Evolutionary conservation across 225 moss, liverwort and hornwort genomes (phyloP), one percentile per base, ranked within the genome.

Genomic region (Antitrichia curtipendula): DNA sequence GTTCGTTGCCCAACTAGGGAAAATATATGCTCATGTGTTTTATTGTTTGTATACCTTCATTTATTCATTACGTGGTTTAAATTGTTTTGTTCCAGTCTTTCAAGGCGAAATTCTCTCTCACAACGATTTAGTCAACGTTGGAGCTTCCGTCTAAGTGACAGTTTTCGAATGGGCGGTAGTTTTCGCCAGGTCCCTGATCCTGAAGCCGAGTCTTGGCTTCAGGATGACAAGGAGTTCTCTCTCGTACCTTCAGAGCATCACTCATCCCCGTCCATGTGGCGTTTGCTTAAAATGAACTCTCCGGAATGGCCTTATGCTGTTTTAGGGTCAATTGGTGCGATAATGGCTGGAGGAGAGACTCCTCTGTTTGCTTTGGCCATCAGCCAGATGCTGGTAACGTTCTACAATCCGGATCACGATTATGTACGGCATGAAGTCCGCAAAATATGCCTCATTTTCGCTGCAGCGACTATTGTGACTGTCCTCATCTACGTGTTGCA

Each of bases 231-330:
- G 28, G 95, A 95, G 72, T 86, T 54, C 62, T 86, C 95, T 62
- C 89, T 88, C 73, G 59, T 90, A 58, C 66, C 68, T 74, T 76
- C 90, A 27, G 86, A 79, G 75, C 86, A 64, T 54, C 76, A 40
- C 53, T 80, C 92, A 78, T 85, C 92, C 58, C 92, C 95, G 38
- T 95, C 99, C 41, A 88, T 97, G 70, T 96, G 95, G 96, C 95
- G 96, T 86, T 89, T 99, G 47, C 89, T 96, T 47, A 95, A 95
- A 84, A 93, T 99, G 81, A 99, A 99, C 90, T 81, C 99, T 40
- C 96, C 96, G 21, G 99, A 99, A 90, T 96, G 97, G 99, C 97
- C 95, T 20, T 95, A 99, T 68, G 99, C 95, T 41, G 45, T 96
- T 81, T 81, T 96, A 12, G 99, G 96, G n/a, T 95, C 94, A 41